Percentiles rank a stretch among this genome's conserved stretches.
Evolutionary conservation across 306 rosid species (phyloP).

Genomic region (Clitoria ternatea): DNA sequence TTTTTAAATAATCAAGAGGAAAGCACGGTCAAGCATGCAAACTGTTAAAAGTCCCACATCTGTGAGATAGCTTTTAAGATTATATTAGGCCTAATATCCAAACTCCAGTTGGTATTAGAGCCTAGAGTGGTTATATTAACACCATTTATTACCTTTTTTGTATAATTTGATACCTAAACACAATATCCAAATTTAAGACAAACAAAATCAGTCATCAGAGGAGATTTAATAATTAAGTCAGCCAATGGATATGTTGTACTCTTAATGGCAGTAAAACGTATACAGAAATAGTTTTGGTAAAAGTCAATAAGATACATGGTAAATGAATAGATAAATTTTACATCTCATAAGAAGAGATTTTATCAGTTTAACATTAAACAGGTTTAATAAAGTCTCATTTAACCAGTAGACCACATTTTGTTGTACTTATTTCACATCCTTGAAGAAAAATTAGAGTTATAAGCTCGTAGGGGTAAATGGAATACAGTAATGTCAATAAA

Average conservation of each 20-base stretch:
- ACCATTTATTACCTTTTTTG: no score
- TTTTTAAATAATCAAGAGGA: neutral
- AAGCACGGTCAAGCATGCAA: slow-evolving; percentile 1
- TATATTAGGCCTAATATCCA: no score
- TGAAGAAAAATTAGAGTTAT: neutral
- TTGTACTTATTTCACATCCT: neutral
- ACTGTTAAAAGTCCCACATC: no score
- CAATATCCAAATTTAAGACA: no score
- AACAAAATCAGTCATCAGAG: neutral
- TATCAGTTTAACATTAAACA: neutral
- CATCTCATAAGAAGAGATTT: neutral
- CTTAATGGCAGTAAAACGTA: neutral
- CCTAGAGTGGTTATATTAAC: no score
- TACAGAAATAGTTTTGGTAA: neutral
- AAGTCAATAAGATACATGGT: neutral
- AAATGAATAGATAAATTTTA: neutral
- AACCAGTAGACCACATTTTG: neutral
- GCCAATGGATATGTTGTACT: slow-evolving; percentile 2
- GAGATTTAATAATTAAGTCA: neutral
- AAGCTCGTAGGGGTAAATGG: neutral
- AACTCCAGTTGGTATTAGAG: no score
- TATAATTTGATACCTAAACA: no score
- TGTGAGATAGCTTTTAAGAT: no score
- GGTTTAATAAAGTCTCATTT: neutral
- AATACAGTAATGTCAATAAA: neutral